A percentile compares a stretch with the other conserved stretches of the same genome.
Conservation (phyloP, 2,329 filamentous ascomycete species). For the Cytospora mali region DNA sequence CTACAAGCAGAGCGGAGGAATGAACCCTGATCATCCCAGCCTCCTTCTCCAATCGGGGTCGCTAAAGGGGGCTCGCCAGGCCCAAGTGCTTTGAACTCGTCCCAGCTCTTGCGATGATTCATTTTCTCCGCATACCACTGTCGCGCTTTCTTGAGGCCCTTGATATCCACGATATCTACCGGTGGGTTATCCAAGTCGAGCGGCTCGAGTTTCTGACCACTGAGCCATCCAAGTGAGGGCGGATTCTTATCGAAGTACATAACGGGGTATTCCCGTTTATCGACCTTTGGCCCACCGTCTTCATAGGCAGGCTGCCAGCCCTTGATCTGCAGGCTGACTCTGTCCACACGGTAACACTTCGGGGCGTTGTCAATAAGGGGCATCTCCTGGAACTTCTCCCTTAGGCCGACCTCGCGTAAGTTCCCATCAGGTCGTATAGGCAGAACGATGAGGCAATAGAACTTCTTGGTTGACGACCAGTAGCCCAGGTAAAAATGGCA, state of each 20-base stretch:
- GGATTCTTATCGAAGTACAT: slow-evolving; percentile 41
- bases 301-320: slow-evolving; percentile 43
- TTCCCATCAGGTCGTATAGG: slow-evolving; percentile 33
- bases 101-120: slow-evolving; percentile 26
- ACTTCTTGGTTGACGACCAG: slow-evolving; percentile 34
- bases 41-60: slow-evolving; percentile 13
- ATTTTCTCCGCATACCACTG: slow-evolving; percentile 26
- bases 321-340: slow-evolving; percentile 34
- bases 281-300: slow-evolving; percentile 39
- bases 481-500: slow-evolving; percentile 41
- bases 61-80: slow-evolving; percentile 25
- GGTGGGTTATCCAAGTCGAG: slow-evolving; percentile 24
- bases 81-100: slow-evolving; percentile 21
- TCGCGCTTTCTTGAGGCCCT: slow-evolving; percentile 19
- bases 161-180: slow-evolving; percentile 13
- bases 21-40: slow-evolving; percentile 16
- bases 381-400: slow-evolving; percentile 34
- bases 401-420: slow-evolving; percentile 23
- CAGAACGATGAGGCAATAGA: slow-evolving; percentile 42
- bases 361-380: slow-evolving; percentile 38
- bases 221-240: slow-evolving; percentile 25
- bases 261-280: slow-evolving; percentile 43
- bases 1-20: slow-evolving; percentile 21
- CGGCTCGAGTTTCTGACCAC: slow-evolving; percentile 18
- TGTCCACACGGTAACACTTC: slow-evolving; percentile 40